Evolutionary conservation across 129 eudicot species (phyloP).

Genomic region (Flaveria sonorensis): DNA sequence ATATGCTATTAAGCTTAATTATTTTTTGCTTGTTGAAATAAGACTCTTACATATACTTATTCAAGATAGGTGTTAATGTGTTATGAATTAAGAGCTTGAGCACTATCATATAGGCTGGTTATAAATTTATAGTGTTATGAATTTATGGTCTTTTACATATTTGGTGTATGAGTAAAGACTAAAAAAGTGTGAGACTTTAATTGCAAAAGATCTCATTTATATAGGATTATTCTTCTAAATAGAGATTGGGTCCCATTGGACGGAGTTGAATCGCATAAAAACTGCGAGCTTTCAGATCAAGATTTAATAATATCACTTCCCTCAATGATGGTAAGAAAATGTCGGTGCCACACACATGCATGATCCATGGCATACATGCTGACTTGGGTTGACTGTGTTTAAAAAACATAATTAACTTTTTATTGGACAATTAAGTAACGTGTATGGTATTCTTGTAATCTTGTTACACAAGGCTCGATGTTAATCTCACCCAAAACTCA

Average conservation of each 20-base stretch:
- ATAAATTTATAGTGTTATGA: too few species aligned
- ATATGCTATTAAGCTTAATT: too few species aligned
- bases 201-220: not conserved
- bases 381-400: not conserved
- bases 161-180: not conserved
- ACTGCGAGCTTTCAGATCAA: not conserved
- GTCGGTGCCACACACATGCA: not conserved
- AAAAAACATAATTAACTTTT: not conserved
- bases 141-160: not conserved
- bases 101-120: not conserved
- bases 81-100: not conserved
- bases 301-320: not conserved
- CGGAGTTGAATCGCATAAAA: not conserved
- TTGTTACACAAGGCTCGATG: too few species aligned
- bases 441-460: too few species aligned
- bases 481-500: too few species aligned
- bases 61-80: not conserved
- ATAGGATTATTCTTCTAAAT: not conserved
- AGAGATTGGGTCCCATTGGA: not conserved
- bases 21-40: too few species aligned
- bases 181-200: not conserved
- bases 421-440: too few species aligned
- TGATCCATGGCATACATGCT: not conserved
- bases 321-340: not conserved
- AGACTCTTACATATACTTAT: too few species aligned